Base-by-base conservation (phyloP, 768 basidiomycete species). In the Mycena venus region DNA sequence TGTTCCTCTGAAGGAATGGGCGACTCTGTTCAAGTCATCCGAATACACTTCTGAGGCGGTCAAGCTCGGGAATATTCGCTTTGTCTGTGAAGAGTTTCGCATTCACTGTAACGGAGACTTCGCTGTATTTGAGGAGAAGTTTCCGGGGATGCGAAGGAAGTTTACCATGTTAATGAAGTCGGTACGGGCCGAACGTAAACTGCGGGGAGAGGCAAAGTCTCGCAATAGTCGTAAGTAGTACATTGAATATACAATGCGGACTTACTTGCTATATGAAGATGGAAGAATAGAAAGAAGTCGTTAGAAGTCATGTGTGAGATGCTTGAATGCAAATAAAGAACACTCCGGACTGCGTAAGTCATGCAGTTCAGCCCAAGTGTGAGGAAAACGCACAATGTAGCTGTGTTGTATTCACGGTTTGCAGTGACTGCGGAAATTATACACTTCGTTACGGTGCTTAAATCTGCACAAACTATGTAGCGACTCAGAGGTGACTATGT, bases 1-100 rank as follows among this genome's bases (percentile, higher is more conserved):
- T 17, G 38, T 71, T 23, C 76, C 73, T 3, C 56, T 77, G 40
- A 69, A 64, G 58, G n/a, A 68, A n/a, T 79, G 78, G 78, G 6
- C 27, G 4, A 38, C 29, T 1, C 62, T 32, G 8, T 78, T 68
- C 65, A 49, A 67, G 29, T 38, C 73, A 6, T 51, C 49, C 21
- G 59, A 70, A 15, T 75, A n/a, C n/a, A n/a, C n/a, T n/a, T n/a
- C n/a, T n/a, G n/a, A n/a, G n/a, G n/a, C n/a, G n/a, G n/a, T n/a
- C n/a, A n/a, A n/a, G n/a, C n/a, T n/a, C n/a, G n/a, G n/a, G n/a
- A n/a, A n/a, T n/a, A n/a, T n/a, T n/a, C n/a, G n/a, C n/a, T n/a
- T n/a, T n/a, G n/a, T n/a, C n/a, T n/a, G n/a, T n/a, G n/a, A n/a
- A n/a, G n/a, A 75, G 44, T 70, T 44, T 15, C 29, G 11, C 7